A percentile compares a stretch with the other conserved stretches of the same genome.
Evolutionary conservation across 2,329 filamentous ascomycete genomes (phyloP).

Genomic region (Sporothrix brasiliensis): DNA sequence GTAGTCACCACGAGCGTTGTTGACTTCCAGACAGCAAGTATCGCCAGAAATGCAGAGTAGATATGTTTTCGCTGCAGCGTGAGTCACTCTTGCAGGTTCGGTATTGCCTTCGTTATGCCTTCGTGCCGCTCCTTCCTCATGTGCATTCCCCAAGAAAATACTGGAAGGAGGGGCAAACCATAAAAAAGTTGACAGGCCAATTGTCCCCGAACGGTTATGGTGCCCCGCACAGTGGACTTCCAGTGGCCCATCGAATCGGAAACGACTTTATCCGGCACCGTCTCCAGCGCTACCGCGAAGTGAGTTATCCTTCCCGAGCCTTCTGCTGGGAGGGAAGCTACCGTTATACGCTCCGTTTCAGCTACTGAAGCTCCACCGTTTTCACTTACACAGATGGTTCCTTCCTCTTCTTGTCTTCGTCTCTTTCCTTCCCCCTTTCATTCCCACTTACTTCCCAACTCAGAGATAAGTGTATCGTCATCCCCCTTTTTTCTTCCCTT

Average conservation of each 20-base stretch:
- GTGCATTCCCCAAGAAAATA: constrained; percentile 27
- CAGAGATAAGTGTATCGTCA: not conserved
- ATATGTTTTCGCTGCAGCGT: constrained; percentile 23
- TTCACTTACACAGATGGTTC: constrained; percentile 10
- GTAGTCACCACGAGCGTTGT: constrained; percentile 13
- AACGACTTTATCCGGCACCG: constrained; percentile 27
- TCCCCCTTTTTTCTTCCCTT: not conserved
- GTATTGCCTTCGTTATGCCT: constrained; percentile 24
- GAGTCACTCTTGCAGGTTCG: constrained; percentile 24
- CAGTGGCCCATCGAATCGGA: constrained; percentile 10
- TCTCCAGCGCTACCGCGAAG: not conserved
- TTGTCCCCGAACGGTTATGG: not conserved
- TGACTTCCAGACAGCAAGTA: not conserved
- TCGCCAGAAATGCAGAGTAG: constrained; percentile 15
- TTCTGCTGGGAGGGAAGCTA: not conserved
- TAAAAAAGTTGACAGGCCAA: constrained; percentile 27
- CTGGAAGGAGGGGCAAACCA: constrained; percentile 22
- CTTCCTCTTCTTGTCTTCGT: not conserved
- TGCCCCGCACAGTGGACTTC: constrained; percentile 12
- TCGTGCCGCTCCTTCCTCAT: constrained; percentile 15
- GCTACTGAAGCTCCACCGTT: constrained; percentile 2
- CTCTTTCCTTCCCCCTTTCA: not conserved
- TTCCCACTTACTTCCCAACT: not conserved
- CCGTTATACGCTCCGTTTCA: not conserved
- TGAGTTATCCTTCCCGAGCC: not conserved